phyloP scores from a whole-genome alignment of 768 basidiomycete genomes.

The Glaciozyma antarctica region DNA sequence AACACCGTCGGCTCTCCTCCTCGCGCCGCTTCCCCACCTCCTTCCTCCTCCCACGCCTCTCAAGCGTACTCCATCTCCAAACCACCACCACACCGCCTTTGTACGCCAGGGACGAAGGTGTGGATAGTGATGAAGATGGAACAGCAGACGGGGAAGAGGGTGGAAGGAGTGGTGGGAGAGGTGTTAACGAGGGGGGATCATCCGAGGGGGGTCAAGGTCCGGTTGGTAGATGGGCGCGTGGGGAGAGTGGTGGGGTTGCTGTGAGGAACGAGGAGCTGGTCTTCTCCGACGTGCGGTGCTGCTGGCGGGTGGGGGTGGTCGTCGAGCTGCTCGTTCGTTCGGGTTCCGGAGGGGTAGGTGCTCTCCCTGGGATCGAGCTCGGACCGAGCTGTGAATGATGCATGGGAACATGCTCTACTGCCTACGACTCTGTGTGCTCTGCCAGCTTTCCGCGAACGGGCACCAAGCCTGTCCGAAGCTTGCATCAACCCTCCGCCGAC shows the following conservation, averaged over 20 bases:
- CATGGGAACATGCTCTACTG: too few relatives aligned
- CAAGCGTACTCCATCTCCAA: background rate
- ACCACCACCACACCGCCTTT: conserved; percentile 1
- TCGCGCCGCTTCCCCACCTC: background rate
- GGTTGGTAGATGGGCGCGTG: conserved; percentile 19
- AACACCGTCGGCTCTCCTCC: background rate
- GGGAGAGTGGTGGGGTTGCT: conserved; percentile 19
- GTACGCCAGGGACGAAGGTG: conserved; percentile 5
- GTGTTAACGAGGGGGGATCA: conserved; percentile 25
- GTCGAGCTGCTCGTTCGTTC: too few relatives aligned
- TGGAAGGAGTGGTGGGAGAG: conserved; percentile 17
- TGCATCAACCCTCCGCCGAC: too few relatives aligned
- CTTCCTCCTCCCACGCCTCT: background rate
- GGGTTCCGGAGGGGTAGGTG: too few relatives aligned
- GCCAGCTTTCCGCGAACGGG: too few relatives aligned
- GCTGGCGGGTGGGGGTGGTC: too few relatives aligned
- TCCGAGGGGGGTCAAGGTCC: conserved; percentile 27
- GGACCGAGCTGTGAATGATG: too few relatives aligned
- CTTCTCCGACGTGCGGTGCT: background rate
- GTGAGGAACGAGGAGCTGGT: background rate
- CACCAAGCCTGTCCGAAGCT: too few relatives aligned
- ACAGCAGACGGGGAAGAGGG: conserved; percentile 20
- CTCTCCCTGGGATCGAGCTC: too few relatives aligned
- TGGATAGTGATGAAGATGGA: conserved; percentile 24
- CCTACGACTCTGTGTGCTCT: too few relatives aligned